Base-by-base conservation (phyloP, 2,329 filamentous ascomycete species). In the Monosporascus cannonballus region DNA sequence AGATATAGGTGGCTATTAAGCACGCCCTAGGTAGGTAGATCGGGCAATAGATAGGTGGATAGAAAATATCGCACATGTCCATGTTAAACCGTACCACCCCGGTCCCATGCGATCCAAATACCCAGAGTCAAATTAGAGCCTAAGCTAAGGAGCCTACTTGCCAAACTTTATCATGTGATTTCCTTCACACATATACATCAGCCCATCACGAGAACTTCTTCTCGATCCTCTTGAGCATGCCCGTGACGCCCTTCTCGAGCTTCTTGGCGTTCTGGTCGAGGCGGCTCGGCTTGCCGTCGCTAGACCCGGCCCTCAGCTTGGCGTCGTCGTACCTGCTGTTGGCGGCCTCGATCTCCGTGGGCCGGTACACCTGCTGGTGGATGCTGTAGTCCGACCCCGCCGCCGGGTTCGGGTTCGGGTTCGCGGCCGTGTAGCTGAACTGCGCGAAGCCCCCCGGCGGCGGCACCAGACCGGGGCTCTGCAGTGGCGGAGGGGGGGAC, bases 171-270 rank as follows among this genome's bases (percentile, higher is more conserved):
- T 45, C 30, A 46, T 41, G 37, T 39, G 25, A 38, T 20, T 27
- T 27, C 24, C 22, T 24, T 22, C 14, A 20, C 4, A 42, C 34
- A 22, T 8, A 17, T 11, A 18, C 22, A 27, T 27, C 36, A 34
- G 2, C 36, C n/a, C n/a, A 49, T 67, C 61, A 83, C 0, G 76
- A 78, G 70, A 86, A 85, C 66, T 83, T 87, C 81, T 89, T 90
- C 73, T 91, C 87, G 69, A 91, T 78, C 72, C 85, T 89, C 78
- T 86, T 90, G 59, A 91, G 69, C 75, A 90, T 85, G 6, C 84
- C 83, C 27, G 82, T 80, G 4, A 90, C 80, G 1, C 86, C 84
- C 67, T 83, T 84, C 71, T 91, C 87, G 36, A 90, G 61, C 61
- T 81, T 77, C 27, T 81, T 83, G 0, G 86, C 82, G 55, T 81